A percentile compares a stretch with the other conserved stretches of the same genome.
These are phyloP conservation scores for Penicillium canariense DNA, from an alignment of 495 filamentous ascomycete species.

Conservation along the genomic window DNA sequence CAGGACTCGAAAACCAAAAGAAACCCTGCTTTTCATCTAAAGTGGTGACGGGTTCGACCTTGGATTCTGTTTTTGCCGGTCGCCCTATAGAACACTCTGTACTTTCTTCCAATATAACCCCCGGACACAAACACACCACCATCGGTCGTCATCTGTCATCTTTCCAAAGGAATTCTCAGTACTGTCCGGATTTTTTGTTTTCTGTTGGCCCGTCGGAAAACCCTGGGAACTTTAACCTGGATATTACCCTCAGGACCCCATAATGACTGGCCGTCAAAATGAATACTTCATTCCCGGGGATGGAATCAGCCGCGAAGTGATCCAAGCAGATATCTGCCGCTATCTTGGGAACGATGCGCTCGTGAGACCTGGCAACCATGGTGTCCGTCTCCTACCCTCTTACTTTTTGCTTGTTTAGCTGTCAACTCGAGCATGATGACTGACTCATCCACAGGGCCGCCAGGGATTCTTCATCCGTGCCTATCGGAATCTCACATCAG, in stretches of 20 bases:
- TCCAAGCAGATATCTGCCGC: slow-evolving; percentile 91
- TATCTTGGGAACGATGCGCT: slow-evolving; percentile 91
- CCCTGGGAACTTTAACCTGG: slow-evolving; percentile 25
- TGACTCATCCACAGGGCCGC: slow-evolving; percentile 54
- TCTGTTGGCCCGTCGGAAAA: slow-evolving; percentile 33
- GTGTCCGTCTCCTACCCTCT: slow-evolving; percentile 55
- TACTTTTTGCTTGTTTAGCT: not conserved
- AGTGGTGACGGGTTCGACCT: slow-evolving; percentile 22
- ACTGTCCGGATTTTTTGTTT: slow-evolving; percentile 19
- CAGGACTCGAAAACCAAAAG: slow-evolving; percentile 12
- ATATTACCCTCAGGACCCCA: slow-evolving; percentile 30
- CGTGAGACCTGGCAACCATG: slow-evolving; percentile 78
- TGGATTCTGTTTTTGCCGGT: slow-evolving; percentile 18
- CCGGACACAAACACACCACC: slow-evolving; percentile 13
- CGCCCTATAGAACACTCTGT: slow-evolving; percentile 28
- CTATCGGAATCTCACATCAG: slow-evolving; percentile 82
- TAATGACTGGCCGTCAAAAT: slow-evolving; percentile 60
- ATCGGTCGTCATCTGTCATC: slow-evolving; percentile 5
- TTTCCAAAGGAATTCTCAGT: slow-evolving; percentile 11
- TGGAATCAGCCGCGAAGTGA: slow-evolving; percentile 89
- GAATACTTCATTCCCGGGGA: slow-evolving; percentile 87
- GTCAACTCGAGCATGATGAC: slow-evolving; percentile 18
- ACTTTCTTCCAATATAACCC: slow-evolving; percentile 26
- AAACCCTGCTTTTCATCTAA: slow-evolving; percentile 10
- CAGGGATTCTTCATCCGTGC: slow-evolving; percentile 83